phyloP scores from a whole-genome alignment of 2,329 filamentous ascomycete species.

The Aureobasidium melanogenum region DNA sequence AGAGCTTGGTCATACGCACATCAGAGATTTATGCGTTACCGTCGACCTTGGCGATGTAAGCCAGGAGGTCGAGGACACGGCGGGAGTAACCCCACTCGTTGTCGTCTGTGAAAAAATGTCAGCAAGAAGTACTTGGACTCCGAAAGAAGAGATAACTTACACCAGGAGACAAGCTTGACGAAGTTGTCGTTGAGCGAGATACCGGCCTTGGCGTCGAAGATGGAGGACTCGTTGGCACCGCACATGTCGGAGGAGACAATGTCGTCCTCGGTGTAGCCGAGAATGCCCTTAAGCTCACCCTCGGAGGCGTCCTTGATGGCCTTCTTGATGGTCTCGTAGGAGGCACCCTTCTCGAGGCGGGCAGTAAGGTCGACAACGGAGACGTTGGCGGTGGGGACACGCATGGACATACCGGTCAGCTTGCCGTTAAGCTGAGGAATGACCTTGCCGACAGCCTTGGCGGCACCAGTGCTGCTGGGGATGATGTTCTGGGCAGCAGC shows the following conservation, averaged over 20 bases:
- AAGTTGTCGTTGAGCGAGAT: constrained; percentile 98
- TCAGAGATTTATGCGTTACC: constrained; percentile 22
- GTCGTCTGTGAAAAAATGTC: constrained; percentile 36
- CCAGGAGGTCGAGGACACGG: constrained; percentile 49
- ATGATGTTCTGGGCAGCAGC: constrained; percentile 99
- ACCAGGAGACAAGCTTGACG: constrained; percentile 97
- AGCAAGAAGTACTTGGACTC: neutral
- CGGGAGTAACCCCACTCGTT: constrained; percentile 99
- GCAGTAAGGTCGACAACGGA: constrained; percentile 96
- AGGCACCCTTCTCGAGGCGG: constrained; percentile 84
- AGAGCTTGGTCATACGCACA: constrained; percentile 7
- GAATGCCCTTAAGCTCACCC: constrained; percentile 77
- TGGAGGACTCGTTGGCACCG: constrained; percentile 88
- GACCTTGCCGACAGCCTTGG: constrained; percentile 99
- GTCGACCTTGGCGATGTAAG: constrained; percentile 33
- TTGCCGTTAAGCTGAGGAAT: constrained; percentile 97
- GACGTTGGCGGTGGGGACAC: constrained; percentile 97
- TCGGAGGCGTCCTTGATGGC: constrained; percentile 78
- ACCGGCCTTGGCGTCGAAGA: constrained; percentile 99
- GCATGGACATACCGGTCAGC: constrained; percentile 99
- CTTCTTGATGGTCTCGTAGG: constrained; percentile 87
- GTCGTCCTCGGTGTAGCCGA: constrained; percentile 95
- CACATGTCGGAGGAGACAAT: constrained; percentile 90
- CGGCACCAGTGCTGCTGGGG: constrained; percentile 95
- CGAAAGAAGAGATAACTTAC: neutral